Conservation (phyloP, 2,329 filamentous ascomycete genomes). For the Aphanocladium album region DNA sequence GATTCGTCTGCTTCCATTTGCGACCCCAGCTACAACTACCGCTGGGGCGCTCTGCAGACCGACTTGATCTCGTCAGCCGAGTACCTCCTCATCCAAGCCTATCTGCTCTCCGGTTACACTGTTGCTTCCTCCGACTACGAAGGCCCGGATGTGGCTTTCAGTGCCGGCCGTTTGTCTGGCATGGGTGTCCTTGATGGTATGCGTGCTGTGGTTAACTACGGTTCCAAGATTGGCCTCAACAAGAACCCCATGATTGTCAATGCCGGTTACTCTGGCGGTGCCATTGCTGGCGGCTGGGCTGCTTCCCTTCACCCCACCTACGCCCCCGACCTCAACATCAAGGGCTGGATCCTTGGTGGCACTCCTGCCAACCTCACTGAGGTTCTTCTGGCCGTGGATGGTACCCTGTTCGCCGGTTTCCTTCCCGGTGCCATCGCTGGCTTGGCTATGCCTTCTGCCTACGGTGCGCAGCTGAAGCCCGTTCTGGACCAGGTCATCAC, state of each 20-base stretch:
- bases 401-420: conserved; percentile 2
- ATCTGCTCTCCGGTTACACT: conserved; percentile 10
- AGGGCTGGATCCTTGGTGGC: conserved; percentile 7
- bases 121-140: conserved; percentile 11
- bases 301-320: conserved; percentile 10
- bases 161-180: neutral
- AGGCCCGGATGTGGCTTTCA: conserved; percentile 11
- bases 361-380: conserved; percentile 12
- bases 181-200: conserved; percentile 13
- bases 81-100: conserved; percentile 12
- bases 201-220: conserved; percentile 9
- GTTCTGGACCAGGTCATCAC: conserved; percentile 3
- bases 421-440: conserved; percentile 27
- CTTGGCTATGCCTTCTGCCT: conserved; percentile 7
- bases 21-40: conserved; percentile 14
- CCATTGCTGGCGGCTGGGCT: conserved; percentile 13
- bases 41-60: neutral
- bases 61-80: conserved; percentile 10
- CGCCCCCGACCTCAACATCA: conserved; percentile 4
- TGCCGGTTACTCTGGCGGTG: conserved; percentile 11
- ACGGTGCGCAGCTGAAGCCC: conserved; percentile 2
- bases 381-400: conserved; percentile 1
- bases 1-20: conserved; percentile 13
- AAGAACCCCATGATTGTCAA: conserved; percentile 10
- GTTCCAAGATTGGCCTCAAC: neutral